phyloP scores from a whole-genome alignment of 768 basidiomycete species.

The Zangia roseola region DNA sequence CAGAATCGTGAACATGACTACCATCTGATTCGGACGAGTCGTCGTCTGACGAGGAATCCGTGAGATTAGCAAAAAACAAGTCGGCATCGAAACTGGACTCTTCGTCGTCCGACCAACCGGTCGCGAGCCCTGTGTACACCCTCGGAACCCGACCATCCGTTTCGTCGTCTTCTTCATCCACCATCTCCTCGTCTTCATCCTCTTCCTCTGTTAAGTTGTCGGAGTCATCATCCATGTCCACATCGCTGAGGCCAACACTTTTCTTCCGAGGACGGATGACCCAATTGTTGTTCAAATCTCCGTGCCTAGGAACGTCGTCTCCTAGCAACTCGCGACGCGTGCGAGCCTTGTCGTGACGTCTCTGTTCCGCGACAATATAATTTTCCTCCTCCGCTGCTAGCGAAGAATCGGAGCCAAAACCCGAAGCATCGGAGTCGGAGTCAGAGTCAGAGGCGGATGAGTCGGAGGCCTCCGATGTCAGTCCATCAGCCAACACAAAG shows the following conservation, averaged over 20 bases:
- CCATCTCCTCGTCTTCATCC: conserved; percentile 41
- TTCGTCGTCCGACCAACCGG: conserved; percentile 77
- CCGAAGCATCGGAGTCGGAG: conserved; percentile 34
- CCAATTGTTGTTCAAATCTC: conserved; percentile 53
- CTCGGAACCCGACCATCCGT: conserved; percentile 41
- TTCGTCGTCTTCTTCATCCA: conserved; percentile 45
- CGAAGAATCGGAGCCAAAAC: conserved; percentile 53
- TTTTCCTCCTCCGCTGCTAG: conserved; percentile 63
- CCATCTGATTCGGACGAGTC: conserved; percentile 42
- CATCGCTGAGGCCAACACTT: conserved; percentile 64
- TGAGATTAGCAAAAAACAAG: conserved; percentile 78
- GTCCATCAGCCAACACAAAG: conserved; percentile 62
- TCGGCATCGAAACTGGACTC: conserved; percentile 83
- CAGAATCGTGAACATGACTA: conserved; percentile 41
- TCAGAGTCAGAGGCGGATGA: conserved; percentile 41
- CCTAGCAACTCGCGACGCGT: conserved; percentile 60
- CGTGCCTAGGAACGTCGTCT: conserved; percentile 45
- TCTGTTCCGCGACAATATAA: conserved; percentile 51
- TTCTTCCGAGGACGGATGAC: conserved; percentile 67
- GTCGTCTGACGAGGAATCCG: conserved; percentile 47
- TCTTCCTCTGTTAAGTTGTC: conserved; percentile 60
- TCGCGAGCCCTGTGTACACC: conserved; percentile 62
- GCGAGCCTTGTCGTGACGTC: conserved; percentile 49
- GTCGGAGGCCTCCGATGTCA: conserved; percentile 49
- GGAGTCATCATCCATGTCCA: conserved; percentile 62